phyloP scores from a whole-genome alignment of 1,139 yeast species.

The Pichia cactophila region DNA sequence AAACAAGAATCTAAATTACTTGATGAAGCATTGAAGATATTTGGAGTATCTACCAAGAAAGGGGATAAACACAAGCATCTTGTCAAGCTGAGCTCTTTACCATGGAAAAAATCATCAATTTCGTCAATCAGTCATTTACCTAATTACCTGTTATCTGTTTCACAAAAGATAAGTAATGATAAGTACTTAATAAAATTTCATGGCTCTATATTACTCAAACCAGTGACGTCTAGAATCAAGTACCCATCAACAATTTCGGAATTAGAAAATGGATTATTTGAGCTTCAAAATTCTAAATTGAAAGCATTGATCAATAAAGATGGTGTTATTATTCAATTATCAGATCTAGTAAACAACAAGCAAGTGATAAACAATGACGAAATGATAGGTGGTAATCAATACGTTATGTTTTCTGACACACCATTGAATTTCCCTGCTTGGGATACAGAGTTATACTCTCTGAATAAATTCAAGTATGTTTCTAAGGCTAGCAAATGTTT shows the following conservation, averaged over 20 bases:
- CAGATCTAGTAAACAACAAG: slow-evolving; percentile 51
- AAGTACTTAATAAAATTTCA: slow-evolving; percentile 16
- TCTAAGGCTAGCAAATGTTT: slow-evolving; percentile 38
- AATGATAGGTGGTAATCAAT: slow-evolving; percentile 64
- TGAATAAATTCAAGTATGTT: slow-evolving; percentile 56
- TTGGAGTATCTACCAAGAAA: slow-evolving; percentile 15
- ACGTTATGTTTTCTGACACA: slow-evolving; percentile 75
- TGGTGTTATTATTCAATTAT: slow-evolving; percentile 64
- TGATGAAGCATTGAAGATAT: slow-evolving; percentile 42
- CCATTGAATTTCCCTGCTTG: slow-evolving; percentile 92
- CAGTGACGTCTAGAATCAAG: slow-evolving; percentile 17
- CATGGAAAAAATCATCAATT: slow-evolving; percentile 61
- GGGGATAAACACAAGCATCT: slow-evolving; percentile 8
- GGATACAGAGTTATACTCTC: slow-evolving; percentile 90
- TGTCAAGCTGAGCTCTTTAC: slow-evolving; percentile 48
- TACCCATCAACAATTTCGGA: slow-evolving; percentile 44
- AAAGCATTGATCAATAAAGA: slow-evolving; percentile 47
- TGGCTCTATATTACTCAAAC: slow-evolving; percentile 20
- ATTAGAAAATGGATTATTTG: slow-evolving; percentile 32
- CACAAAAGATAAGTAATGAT: slow-evolving; percentile 13
- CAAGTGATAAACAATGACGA: slow-evolving; percentile 58
- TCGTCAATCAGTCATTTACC: slow-evolving; percentile 31
- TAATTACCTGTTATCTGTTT: slow-evolving; percentile 11
- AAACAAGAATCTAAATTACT: slow-evolving; percentile 46
- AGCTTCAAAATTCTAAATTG: slow-evolving; percentile 52